Evolutionary conservation across 225 moss, liverwort and hornwort genomes (phyloP).

Genomic region (Antitrichia curtipendula): DNA sequence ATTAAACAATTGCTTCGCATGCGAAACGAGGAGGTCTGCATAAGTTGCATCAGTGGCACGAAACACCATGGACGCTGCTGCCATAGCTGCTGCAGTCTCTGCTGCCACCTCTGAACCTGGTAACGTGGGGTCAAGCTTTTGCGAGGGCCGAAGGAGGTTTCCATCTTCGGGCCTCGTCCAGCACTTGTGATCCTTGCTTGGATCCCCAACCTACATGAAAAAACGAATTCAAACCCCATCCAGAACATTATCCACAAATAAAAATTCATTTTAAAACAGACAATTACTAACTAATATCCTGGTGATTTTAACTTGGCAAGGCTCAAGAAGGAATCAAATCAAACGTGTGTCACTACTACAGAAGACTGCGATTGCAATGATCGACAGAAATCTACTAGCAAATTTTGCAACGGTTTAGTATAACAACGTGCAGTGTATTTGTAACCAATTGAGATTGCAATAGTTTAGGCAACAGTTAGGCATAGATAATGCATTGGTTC

Average conservation of each 20-base stretch:
- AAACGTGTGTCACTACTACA: neutral
- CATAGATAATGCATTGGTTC: too few relatives aligned
- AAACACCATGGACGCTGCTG: conserved; percentile 56
- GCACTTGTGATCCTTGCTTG: conserved; percentile 47
- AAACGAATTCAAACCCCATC: neutral
- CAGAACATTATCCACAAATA: neutral
- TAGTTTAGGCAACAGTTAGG: neutral
- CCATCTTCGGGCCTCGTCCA: conserved; percentile 60
- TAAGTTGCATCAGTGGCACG: conserved; percentile 21
- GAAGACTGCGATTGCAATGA: neutral
- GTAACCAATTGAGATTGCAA: neutral
- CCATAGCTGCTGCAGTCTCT: conserved; percentile 67
- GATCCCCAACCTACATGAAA: conserved; percentile 45
- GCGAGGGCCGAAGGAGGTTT: conserved; percentile 21
- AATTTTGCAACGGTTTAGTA: too few relatives aligned
- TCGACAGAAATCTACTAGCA: too few relatives aligned
- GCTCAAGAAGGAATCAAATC: neutral
- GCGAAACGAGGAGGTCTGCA: conserved; percentile 24
- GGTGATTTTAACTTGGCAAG: neutral
- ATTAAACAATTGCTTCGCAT: conserved; percentile 34
- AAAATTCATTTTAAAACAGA: neutral
- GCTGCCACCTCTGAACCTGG: conserved; percentile 62
- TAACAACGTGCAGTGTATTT: neutral
- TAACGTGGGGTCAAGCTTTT: conserved; percentile 15
- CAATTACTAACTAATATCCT: neutral